Conservation (phyloP, 2,329 filamentous ascomycete species). For the Elsinoe necatrix region DNA sequence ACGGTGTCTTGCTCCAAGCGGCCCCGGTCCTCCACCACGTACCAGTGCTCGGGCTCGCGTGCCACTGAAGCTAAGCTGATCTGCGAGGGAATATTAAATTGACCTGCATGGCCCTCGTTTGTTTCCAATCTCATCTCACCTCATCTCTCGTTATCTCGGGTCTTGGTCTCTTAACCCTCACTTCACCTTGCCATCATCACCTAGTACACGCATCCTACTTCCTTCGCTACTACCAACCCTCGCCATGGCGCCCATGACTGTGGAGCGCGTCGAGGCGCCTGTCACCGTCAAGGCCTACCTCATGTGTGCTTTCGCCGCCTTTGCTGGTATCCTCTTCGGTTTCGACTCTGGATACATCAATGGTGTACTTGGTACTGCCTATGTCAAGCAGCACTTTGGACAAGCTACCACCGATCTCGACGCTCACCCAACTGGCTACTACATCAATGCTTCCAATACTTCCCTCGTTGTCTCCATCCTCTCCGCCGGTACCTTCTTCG, state of each 20-base stretch:
- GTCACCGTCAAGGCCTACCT: conserved; percentile 44
- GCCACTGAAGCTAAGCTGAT: conserved; percentile 4
- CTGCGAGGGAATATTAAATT: conserved; percentile 12
- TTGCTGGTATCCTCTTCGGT: conserved; percentile 53
- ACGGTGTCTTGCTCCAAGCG: background rate
- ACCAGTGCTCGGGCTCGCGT: conserved; percentile 7
- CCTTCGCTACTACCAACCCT: conserved; percentile 1
- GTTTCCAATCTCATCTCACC: background rate
- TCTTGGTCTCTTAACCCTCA: background rate
- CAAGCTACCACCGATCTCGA: conserved; percentile 15
- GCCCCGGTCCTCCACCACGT: background rate
- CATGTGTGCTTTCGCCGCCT: conserved; percentile 53
- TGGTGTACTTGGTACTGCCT: conserved; percentile 44
- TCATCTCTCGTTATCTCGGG: conserved; percentile 10
- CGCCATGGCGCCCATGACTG: conserved; percentile 18
- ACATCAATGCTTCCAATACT: conserved; percentile 30
- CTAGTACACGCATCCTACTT: background rate
- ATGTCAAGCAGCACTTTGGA: conserved; percentile 36
- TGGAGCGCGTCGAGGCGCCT: conserved; percentile 29
- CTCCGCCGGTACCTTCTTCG: conserved; percentile 69
- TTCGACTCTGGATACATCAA: conserved; percentile 51
- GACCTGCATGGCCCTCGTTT: conserved; percentile 4
- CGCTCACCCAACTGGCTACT: conserved; percentile 21
- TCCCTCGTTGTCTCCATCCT: conserved; percentile 66
- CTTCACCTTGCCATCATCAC: background rate